Evolutionary conservation across 2,329 filamentous ascomycete species (phyloP), one percentile per base, ranked within the genome.

Genomic region (Phialophora verrucosa): DNA sequence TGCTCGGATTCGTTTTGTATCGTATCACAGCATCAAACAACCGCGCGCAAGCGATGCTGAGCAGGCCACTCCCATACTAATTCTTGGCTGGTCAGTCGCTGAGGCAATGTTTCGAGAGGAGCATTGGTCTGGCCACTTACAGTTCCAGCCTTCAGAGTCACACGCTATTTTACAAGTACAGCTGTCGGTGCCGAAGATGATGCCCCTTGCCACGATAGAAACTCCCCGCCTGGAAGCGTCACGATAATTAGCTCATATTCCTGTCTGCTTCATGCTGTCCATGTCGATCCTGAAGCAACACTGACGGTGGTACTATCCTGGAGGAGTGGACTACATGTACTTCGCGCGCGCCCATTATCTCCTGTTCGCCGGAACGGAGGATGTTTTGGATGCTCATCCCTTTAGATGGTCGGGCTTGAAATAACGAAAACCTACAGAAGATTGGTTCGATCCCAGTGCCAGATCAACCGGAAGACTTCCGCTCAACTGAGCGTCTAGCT

Each of bases 21-120:
- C 38, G 47, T 61, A n/a, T 23, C 29, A 61, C 59, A 49, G 10
- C 59, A 32, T 68, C 55, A 61, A 27, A 66, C 63, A 49, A 47
- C 59, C 44, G 58, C 35, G 51, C 51, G 35, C 47, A 20, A 51
- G 27, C 42, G 10, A 35, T 54, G 51, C 47, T 47, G 12, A 29
- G 12, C 47, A 59, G 6, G 42, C 17, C 47, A 20, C 6, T 32
- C 42, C 42, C 56, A 27, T n/a, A 14, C 20, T 6, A 27, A 20
- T 27, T 35, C 29, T 61, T 27, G 20, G n/a, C 42, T 20, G 12
- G 20, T 31, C 29, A 6, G 38, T 8, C 57, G 25, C 14, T 6
- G 25, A 59, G 11, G 42, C 27, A 32, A 14, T 29, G 14, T 47
- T 27, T 25, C 27, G 23, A 20, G 3, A n/a, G 12, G 14, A n/a